Evolutionary conservation across 2,329 filamentous ascomycete genomes (phyloP), one percentile per base, ranked within the genome.

Genomic region (Sordariomycetes sp.): DNA sequence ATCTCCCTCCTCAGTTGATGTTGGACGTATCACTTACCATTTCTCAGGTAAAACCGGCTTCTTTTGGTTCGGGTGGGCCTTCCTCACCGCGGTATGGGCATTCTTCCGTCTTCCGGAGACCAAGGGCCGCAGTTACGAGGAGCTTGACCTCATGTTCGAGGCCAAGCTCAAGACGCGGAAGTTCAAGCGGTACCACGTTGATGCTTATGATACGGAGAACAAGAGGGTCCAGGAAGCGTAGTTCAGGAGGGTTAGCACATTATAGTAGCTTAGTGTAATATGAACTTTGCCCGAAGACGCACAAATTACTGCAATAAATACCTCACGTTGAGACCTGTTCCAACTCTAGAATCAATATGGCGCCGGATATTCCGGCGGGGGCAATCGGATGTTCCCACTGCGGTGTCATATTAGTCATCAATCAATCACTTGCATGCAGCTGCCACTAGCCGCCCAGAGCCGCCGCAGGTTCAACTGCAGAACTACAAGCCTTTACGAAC

Each of bases 71-170:
- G 68, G 66, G 6, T 71, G 76, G 22, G 74, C 75, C 59, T 67
- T 76, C 22, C 69, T 76, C 24, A 71, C 78, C 20, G 11, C 22
- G 3, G 63, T 74, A 0, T 83, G 80, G 72, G 71, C 76, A 0
- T 79, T 70, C 61, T 79, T 79, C 63, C 74, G 76, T 53, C 67
- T 81, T 2, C 79, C 79, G 3, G 81, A 84, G 64, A 79, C 80
- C 0, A 79, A 76, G 58, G 79, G 72, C 6, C 68, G 74, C 4
- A 74, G 73, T 16, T 48, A 48, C 43, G 43, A 48, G 43, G 43
- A 48, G 10, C 43, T 48, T 48, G 43, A 48, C 20, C 43, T 48
- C 16, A 48, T 48, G 43, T 48, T 48, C n/a, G 43, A 48, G 43
- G 43, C 43, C 10, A 48, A 22, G 10, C 43, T 48, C 7, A 48